Evolutionary conservation across 164 flowering plant species (phyloP).

Genomic region (Sextonia rubra): DNA sequence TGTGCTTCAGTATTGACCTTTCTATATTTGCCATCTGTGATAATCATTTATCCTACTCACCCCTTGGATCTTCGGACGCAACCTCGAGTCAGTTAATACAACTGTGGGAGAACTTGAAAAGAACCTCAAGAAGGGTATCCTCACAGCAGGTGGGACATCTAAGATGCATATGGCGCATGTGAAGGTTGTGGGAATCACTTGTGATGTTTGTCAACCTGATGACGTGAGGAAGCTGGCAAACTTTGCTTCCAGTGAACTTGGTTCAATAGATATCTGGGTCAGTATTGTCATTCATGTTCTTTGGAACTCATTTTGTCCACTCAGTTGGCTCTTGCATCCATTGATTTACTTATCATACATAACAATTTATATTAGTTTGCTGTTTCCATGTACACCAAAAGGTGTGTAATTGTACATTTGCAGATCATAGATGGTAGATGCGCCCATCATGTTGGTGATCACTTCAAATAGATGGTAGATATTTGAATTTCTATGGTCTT

Average conservation of each 20-base stretch:
- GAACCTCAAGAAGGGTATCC: slow-evolving; percentile 55
- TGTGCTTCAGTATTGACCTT: not conserved
- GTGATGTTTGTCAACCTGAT: slow-evolving; percentile 80
- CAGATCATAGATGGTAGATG: too few species aligned
- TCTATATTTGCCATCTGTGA: not conserved
- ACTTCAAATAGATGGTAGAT: too few species aligned
- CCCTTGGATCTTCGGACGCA: slow-evolving; percentile 39
- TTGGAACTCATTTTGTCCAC: not conserved
- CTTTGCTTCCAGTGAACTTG: slow-evolving; percentile 70
- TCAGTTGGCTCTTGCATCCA: too few species aligned
- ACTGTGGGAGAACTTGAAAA: slow-evolving; percentile 77
- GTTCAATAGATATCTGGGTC: slow-evolving; percentile 92
- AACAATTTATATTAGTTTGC: too few species aligned
- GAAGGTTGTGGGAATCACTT: slow-evolving; percentile 77
- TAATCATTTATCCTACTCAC: slow-evolving; percentile 4
- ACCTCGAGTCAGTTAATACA: slow-evolving; percentile 68
- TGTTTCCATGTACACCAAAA: too few species aligned
- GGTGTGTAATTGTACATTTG: too few species aligned
- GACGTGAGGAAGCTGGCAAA: slow-evolving; percentile 73
- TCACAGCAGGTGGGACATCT: slow-evolving; percentile 28
- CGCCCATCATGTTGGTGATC: too few species aligned
- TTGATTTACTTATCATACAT: too few species aligned
- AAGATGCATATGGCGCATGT: slow-evolving; percentile 41
- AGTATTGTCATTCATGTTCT: slow-evolving; percentile 17
- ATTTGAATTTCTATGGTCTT: too few species aligned